These are phyloP conservation scores for Pleurotus sapidus DNA, from an alignment of 768 basidiomycete genomes.

Conservation along the genomic window DNA sequence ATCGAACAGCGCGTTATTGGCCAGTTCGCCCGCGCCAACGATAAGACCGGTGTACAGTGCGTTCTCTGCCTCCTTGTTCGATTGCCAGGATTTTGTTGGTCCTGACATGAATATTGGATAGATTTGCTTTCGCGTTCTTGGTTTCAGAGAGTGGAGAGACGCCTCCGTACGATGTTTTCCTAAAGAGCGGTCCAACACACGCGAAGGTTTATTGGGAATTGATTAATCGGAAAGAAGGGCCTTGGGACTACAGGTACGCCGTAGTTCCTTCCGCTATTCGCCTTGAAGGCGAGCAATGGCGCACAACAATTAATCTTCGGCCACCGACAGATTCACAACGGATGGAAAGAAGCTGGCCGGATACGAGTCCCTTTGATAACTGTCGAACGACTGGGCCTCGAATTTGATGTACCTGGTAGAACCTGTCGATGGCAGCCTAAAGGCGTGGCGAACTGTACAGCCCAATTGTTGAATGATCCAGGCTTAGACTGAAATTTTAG, in stretches of 20 bases:
- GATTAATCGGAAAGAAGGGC: slow-evolving; percentile 15
- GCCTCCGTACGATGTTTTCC: slow-evolving; percentile 13
- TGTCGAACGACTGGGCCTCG: no score
- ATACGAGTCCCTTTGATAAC: background rate
- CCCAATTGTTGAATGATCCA: no score
- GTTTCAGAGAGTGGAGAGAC: slow-evolving; percentile 18
- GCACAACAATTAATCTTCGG: no score
- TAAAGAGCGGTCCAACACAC: slow-evolving; percentile 20
- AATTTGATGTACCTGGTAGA: no score
- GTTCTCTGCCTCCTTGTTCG: background rate
- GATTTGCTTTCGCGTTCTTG: slow-evolving; percentile 26
- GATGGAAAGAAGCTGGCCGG: background rate
- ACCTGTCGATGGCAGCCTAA: no score
- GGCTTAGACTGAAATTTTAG: no score
- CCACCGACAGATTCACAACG: background rate
- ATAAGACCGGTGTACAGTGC: slow-evolving; percentile 18
- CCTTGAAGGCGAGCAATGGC: background rate
- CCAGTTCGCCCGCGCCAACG: slow-evolving; percentile 17
- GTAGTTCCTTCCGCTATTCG: slow-evolving; percentile 21
- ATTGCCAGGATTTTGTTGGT: no score
- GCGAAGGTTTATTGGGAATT: slow-evolving; percentile 24
- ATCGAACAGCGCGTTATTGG: slow-evolving; percentile 18
- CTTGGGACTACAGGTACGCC: slow-evolving; percentile 20
- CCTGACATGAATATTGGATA: slow-evolving; percentile 4
- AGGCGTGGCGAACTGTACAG: no score